Percentiles rank a stretch among this genome's conserved stretches.
Conservation (phyloP, 2,329 filamentous ascomycete species). For the Cryphonectria radicalis region DNA sequence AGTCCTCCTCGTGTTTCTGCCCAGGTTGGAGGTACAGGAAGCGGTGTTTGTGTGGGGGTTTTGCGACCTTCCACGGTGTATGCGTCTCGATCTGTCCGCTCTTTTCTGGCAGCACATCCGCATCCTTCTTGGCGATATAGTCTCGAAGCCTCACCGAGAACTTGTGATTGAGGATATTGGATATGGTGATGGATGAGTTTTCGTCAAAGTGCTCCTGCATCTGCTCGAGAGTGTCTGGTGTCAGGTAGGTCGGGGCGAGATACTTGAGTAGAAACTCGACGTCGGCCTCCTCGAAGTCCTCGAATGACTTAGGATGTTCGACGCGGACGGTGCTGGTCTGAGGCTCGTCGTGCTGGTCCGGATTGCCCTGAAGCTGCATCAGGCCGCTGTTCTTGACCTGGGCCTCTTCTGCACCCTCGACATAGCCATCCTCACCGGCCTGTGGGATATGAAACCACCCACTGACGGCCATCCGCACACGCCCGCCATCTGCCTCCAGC, state of each 20-base stretch:
- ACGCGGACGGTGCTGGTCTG: constrained; percentile 60
- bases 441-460: constrained; percentile 99
- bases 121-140: constrained; percentile 71
- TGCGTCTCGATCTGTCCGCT: constrained; percentile 62
- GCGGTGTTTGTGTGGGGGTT: constrained; percentile 93
- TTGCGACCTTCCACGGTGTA: constrained; percentile 73
- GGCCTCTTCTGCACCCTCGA: constrained; percentile 85
- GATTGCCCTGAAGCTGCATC: constrained; percentile 89
- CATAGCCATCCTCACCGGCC: constrained; percentile 87
- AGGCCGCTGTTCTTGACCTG: constrained; percentile 88
- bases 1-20: constrained; percentile 47
- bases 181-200: constrained; percentile 81
- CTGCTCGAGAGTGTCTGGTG: constrained; percentile 86
- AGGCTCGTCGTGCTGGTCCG: constrained; percentile 86
- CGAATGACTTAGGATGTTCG: constrained; percentile 46
- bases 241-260: constrained; percentile 87
- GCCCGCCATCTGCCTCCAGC: constrained; percentile 70
- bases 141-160: constrained; percentile 74
- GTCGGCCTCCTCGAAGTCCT: constrained; percentile 73
- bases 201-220: constrained; percentile 80
- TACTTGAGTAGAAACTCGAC: constrained; percentile 90
- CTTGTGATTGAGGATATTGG: constrained; percentile 76
- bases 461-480: constrained; percentile 95
- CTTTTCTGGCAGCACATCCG: constrained; percentile 47
- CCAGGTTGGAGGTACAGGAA: constrained; percentile 77